Base-by-base conservation (phyloP, 176 grass and related monocot species). In the Lolium perenne region DNA sequence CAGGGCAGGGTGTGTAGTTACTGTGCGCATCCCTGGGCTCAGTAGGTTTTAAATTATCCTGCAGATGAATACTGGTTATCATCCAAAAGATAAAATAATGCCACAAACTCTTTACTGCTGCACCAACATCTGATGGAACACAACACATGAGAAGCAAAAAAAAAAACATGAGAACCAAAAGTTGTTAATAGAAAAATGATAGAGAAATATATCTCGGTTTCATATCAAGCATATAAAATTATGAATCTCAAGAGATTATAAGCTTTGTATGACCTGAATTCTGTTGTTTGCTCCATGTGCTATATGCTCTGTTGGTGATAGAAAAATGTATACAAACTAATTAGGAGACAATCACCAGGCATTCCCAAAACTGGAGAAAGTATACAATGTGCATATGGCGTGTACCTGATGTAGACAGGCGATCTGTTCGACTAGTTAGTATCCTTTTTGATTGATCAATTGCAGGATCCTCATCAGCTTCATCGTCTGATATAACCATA, bases 401-500 rank as follows among this genome's bases (percentile, higher is more conserved):
- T 89, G 70, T 90, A 70, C 84, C 85, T 91, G 85, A 84, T 35
- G 89, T 50, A 86, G 82, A 87, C 45, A 81, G 45, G 75, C 83
- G 78, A 51, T 92, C 80, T 80, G 60, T 69, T 69, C 18, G 81
- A 82, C 71, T 60, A 81, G 35, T 90, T 85, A 71, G 82, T 70
- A 53, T 21, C 62, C 60, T 89, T 88, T 86, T 91, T 38, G 84
- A 73, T 46, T 51, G 86, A 88, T 90, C 55, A 45, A 73, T 92
- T 60, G 90, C 83, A 80, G 63, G 70, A 65, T 35, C 32, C 18
- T 92, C 90, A 26, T 95, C 92, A 84, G 82, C 77, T 91, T 98
- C 95, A 84, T 98, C 96, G 88, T 98, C 96, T 67, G 96, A 95
- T 76, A 98, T 71, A 80, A 98, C 80, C 60, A 98, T 85, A 45